Percentiles rank a stretch among this genome's conserved stretches.
These are phyloP conservation scores for Thraustochytrium striatum DNA, from an alignment of 352 stramenopile genomes.

Conservation along the genomic window DNA sequence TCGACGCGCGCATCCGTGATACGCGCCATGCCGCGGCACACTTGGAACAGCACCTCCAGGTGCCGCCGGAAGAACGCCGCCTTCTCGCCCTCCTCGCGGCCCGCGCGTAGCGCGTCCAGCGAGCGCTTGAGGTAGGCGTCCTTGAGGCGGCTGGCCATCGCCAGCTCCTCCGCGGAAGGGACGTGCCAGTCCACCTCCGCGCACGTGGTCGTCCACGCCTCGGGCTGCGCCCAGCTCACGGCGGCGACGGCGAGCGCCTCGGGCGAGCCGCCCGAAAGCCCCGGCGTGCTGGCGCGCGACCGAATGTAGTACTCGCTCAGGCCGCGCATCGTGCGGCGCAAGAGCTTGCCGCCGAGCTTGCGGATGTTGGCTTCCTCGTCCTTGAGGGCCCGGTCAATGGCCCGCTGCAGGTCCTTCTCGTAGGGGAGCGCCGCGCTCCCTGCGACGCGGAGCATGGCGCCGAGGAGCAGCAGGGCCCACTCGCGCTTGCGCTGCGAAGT, in stretches of 20 bases:
- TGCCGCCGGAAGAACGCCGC: slow-evolving; percentile 9
- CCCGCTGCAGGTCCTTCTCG: background rate
- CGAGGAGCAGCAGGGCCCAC: slow-evolving; percentile 15
- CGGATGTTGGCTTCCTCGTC: slow-evolving; percentile 14
- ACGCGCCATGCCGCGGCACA: background rate
- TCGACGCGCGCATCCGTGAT: background rate
- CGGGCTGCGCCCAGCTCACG: slow-evolving; percentile 11
- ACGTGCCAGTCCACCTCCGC: slow-evolving; percentile 18
- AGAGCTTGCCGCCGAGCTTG: slow-evolving; percentile 38
- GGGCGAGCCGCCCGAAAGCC: background rate
- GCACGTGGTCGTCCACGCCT: slow-evolving; percentile 27
- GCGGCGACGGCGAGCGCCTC: background rate
- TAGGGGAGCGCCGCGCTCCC: background rate
- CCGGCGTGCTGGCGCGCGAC: background rate
- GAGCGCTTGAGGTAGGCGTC: background rate
- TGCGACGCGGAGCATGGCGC: slow-evolving; percentile 18
- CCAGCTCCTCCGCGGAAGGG: background rate
- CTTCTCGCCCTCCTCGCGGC: background rate
- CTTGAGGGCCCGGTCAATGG: slow-evolving; percentile 12
- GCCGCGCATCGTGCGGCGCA: slow-evolving; percentile 22
- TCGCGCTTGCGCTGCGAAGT: slow-evolving; percentile 7
- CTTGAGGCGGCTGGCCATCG: background rate
- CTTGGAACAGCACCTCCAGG: slow-evolving; percentile 35
- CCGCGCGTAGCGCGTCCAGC: background rate
- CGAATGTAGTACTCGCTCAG: slow-evolving; percentile 22